Conservation (phyloP, 2,329 filamentous ascomycete genomes). For the Pseudocercospora fuligena region DNA sequence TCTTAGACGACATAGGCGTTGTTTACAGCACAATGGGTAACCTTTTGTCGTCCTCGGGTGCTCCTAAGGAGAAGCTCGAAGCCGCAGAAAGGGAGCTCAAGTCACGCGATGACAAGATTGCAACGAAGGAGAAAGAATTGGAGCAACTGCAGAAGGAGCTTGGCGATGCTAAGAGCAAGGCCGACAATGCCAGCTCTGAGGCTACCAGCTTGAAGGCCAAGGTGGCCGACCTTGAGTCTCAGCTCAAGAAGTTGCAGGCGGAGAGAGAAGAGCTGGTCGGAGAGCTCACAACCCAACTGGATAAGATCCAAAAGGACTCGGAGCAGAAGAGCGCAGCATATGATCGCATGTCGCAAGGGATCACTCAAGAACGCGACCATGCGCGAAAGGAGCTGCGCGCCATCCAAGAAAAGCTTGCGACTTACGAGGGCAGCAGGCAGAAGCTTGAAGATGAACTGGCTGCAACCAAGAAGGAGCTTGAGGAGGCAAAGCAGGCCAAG, state of each 20-base stretch:
- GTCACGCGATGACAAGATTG: constrained; percentile 22
- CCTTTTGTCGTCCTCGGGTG: constrained; percentile 24
- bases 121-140: constrained; percentile 21
- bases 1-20: constrained; percentile 8
- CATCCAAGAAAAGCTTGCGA: constrained; percentile 21
- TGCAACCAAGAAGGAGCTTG: constrained; percentile 22
- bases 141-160: constrained; percentile 23
- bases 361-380: constrained; percentile 32
- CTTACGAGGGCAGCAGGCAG: constrained; percentile 17
- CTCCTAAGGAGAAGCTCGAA: constrained; percentile 30
- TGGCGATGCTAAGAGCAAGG: constrained; percentile 17
- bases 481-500: constrained; percentile 19
- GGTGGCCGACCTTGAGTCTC: constrained; percentile 21
- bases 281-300: constrained; percentile 22
- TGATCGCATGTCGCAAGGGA: constrained; percentile 29
- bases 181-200: constrained; percentile 19
- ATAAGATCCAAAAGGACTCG: constrained; percentile 21
- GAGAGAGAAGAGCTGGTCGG: constrained; percentile 19
- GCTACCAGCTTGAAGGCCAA: constrained; percentile 22
- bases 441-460: constrained; percentile 21
- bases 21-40: constrained; percentile 28
- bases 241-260: constrained; percentile 19
- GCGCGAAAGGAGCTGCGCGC: constrained; percentile 28
- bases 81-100: constrained; percentile 30
- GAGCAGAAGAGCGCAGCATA: constrained; percentile 18